Evolutionary conservation across 257 asterid genomes (phyloP), one percentile per base, ranked within the genome.

Genomic region (Fraxinus anomala): DNA sequence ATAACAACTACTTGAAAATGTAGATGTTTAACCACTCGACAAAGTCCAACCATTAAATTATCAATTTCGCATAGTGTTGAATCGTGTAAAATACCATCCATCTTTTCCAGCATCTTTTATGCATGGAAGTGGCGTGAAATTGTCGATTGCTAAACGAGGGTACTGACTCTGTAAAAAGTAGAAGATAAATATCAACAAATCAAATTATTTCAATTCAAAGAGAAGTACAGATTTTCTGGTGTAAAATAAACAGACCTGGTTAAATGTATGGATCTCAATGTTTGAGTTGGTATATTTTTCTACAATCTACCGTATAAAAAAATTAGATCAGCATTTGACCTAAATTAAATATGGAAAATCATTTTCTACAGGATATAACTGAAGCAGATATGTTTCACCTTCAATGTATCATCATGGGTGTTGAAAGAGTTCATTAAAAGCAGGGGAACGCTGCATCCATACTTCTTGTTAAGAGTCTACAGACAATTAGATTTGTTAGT

Each of bases 401-500:
- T 96, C 75, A 75, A 79, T 69, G 99, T 93, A 77, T 96, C 98
- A 83, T 96, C 98, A 76, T 96, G 99, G 71, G 99, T 96, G 82
- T 96, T 96, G 92, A 96, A 96, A 77, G 99, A 96, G 86, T 96
- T 96, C 99, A 96, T 96, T 73, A 96, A 83, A 77, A 96, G 92
- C 86, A 96, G 88, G 72, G 99, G 99, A 73, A 96, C 99, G 61
- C 12, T 92, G 86, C 97, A 96, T 56, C 98, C 99, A 65, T 96
- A 96, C 81, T 87, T 92, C 76, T 82, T 77, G 85, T 93, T 93
- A 74, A 96, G 97, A 49, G 83, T 83, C 98, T 96, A 88, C 89
- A 84, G 9, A 84, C 72, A 83, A 75, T 72, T 34, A 40, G 59
- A 88, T 49, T 31, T 37, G 69, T 86, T 67, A 80, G 87, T 76